Percentiles rank a stretch among this genome's conserved stretches.
phyloP scores from a whole-genome alignment of 768 basidiomycete genomes.

The Suillus occidentalis region DNA sequence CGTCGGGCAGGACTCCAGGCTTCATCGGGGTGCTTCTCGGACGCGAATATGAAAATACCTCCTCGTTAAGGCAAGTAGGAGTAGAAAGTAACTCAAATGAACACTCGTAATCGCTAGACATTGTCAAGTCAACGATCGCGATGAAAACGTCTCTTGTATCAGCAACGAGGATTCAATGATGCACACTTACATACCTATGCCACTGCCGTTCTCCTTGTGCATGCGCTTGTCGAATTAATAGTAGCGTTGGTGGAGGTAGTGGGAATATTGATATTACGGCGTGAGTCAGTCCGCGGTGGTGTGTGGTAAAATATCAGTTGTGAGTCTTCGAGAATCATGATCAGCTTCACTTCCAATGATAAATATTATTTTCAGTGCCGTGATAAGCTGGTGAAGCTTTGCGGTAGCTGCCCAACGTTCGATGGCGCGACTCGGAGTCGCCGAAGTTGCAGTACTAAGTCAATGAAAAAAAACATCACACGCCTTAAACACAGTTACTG shows the following conservation, averaged over 20 bases:
- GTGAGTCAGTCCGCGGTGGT: background rate
- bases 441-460: too few species aligned
- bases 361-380: too few species aligned
- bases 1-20: too few species aligned
- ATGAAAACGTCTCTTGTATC: background rate
- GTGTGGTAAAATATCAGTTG: background rate
- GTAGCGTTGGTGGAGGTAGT: background rate
- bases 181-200: background rate
- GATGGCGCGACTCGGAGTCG: too few species aligned
- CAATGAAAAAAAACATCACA: background rate
- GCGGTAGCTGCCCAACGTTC: background rate
- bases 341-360: too few species aligned
- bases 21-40: background rate
- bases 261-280: too few species aligned
- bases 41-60: background rate
- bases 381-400: too few species aligned
- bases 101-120: background rate
- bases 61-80: background rate
- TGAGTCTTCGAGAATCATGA: background rate
- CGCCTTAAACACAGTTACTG: background rate
- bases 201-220: background rate
- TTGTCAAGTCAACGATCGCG: background rate
- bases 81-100: background rate
- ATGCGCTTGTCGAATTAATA: background rate
- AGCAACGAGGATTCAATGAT: background rate